Conservation (phyloP, 257 asterid genomes). For the Linaria vulgaris region DNA sequence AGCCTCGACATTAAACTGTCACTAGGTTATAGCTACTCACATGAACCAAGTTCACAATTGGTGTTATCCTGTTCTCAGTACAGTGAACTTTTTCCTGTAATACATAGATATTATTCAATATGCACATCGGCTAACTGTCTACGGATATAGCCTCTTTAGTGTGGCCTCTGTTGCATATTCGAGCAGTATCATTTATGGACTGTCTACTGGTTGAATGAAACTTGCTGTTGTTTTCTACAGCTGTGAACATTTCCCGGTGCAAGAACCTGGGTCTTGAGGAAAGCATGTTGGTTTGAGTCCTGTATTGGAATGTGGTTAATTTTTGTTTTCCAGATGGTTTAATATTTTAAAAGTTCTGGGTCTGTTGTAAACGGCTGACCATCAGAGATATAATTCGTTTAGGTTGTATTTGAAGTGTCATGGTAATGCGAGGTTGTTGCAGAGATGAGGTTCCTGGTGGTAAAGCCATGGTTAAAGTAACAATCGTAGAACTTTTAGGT, state of each 20-base stretch:
- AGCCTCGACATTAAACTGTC: background rate
- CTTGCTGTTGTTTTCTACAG: slow-evolving; percentile 83
- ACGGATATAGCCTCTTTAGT: slow-evolving; percentile 24
- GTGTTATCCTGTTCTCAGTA: background rate
- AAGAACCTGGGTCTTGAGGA: slow-evolving; percentile 74
- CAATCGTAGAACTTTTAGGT: slow-evolving; percentile 20
- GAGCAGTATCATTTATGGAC: slow-evolving; percentile 35
- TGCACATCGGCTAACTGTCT: slow-evolving; percentile 9
- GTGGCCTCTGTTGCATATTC: slow-evolving; percentile 29
- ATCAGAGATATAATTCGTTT: slow-evolving; percentile 21
- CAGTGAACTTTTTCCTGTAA: too few species aligned
- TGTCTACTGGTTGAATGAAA: slow-evolving; percentile 49
- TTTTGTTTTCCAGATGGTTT: slow-evolving; percentile 41
- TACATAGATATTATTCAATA: background rate
- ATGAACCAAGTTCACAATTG: background rate
- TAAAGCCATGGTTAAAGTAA: slow-evolving; percentile 24
- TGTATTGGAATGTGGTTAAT: slow-evolving; percentile 46
- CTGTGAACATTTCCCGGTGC: slow-evolving; percentile 77
- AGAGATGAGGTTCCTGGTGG: slow-evolving; percentile 28
- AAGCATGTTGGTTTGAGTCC: slow-evolving; percentile 45
- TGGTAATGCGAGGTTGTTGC: slow-evolving; percentile 19
- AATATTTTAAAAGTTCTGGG: slow-evolving; percentile 27
- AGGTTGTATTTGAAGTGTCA: slow-evolving; percentile 23
- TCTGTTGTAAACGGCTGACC: slow-evolving; percentile 24
- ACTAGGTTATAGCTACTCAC: too few species aligned